These are phyloP conservation scores for Meripilus lineatus DNA, from an alignment of 1,284 basidiomycete species.

Conservation along the genomic window DNA sequence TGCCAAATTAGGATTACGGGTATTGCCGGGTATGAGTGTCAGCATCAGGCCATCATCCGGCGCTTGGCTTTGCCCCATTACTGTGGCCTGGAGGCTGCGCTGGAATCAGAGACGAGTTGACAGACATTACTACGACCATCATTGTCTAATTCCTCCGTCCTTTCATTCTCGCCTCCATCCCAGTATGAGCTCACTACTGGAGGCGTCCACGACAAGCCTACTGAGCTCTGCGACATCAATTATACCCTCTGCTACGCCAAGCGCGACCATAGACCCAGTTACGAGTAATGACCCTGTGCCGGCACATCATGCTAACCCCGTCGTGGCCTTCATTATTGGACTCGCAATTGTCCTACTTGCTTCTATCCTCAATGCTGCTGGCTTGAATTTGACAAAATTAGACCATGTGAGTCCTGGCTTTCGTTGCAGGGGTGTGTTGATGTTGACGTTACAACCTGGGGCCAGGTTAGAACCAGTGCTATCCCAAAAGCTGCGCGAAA, in stretches of 20 bases:
- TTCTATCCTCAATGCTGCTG: constrained; percentile 79
- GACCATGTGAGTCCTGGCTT: constrained; percentile 59
- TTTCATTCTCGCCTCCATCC: too few relatives aligned
- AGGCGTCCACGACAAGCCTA: too few relatives aligned
- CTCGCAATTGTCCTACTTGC: constrained; percentile 74
- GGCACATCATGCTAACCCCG: constrained; percentile 47
- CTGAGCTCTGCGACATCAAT: too few relatives aligned
- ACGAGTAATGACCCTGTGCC: constrained; percentile 17
- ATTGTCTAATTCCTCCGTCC: too few relatives aligned
- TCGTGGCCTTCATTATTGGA: constrained; percentile 76
- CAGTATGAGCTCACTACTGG: too few relatives aligned
- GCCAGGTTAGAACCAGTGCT: constrained; percentile 61
- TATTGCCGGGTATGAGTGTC: too few relatives aligned
- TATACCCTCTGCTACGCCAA: background rate
- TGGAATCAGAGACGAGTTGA: too few relatives aligned
- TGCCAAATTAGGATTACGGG: too few relatives aligned
- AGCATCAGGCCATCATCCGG: too few relatives aligned
- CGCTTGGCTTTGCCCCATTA: too few relatives aligned
- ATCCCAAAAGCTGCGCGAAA: constrained; percentile 65
- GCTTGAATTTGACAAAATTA: constrained; percentile 79
- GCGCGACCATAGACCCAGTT: background rate
- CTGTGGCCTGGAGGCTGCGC: too few relatives aligned
- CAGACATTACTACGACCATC: too few relatives aligned
- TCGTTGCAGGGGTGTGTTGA: constrained; percentile 5
- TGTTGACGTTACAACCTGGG: background rate